phyloP scores from a whole-genome alignment of 2,329 filamentous ascomycete species.

The Fusarium sambucinum region DNA sequence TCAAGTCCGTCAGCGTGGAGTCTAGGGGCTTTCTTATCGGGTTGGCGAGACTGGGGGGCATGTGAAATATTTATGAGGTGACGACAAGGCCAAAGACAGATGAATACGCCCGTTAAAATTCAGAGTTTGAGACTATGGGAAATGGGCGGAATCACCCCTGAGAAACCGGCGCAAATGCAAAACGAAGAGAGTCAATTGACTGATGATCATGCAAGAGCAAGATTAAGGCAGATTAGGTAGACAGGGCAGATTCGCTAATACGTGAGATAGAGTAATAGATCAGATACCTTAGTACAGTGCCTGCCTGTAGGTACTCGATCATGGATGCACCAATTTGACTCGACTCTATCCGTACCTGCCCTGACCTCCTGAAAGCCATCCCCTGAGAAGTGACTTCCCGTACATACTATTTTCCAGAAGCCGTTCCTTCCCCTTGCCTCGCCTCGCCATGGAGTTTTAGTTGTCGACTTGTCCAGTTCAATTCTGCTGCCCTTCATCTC shows the following conservation, averaged over 20 bases:
- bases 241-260: constrained; percentile 18
- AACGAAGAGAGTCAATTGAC: constrained; percentile 26
- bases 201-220: constrained; percentile 42
- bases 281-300: constrained; percentile 15
- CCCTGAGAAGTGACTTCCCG: constrained; percentile 32
- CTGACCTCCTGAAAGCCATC: constrained; percentile 37
- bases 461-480: constrained; percentile 39
- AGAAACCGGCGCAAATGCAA: constrained; percentile 10
- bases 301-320: constrained; percentile 11
- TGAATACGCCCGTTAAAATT: constrained; percentile 8
- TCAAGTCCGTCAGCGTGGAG: constrained; percentile 35
- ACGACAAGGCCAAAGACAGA: background rate
- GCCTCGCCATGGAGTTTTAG: constrained; percentile 26
- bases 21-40: constrained; percentile 31
- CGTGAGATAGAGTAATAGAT: constrained; percentile 17
- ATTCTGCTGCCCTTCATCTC: constrained; percentile 22
- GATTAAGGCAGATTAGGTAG: constrained; percentile 16
- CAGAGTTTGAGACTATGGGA: constrained; percentile 19
- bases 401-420: constrained; percentile 43
- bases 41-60: constrained; percentile 12
- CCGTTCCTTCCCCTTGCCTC: constrained; percentile 16
- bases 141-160: constrained; percentile 27
- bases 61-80: constrained; percentile 9
- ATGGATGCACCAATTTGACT: constrained; percentile 25
- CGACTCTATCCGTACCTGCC: background rate